Percentiles rank a stretch among this genome's conserved stretches.
These are phyloP conservation scores for Dovyalis caffra DNA, from an alignment of 345 rosid species.

Conservation along the genomic window DNA sequence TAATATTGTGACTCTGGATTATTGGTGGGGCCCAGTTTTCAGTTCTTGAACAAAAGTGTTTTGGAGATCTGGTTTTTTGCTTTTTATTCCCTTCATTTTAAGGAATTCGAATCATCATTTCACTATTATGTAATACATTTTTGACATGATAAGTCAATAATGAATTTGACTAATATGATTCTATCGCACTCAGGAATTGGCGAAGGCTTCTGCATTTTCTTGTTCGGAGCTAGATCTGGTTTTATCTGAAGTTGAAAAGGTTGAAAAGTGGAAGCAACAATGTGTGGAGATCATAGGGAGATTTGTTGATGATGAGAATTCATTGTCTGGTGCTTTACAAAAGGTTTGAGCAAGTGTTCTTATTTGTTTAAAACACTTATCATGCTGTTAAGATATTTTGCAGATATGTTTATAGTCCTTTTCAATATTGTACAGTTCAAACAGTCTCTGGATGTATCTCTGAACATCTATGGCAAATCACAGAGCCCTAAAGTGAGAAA, in stretches of 20 bases:
- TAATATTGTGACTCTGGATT: neutral
- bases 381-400: neutral
- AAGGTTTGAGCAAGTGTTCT: slow-evolving; percentile 38
- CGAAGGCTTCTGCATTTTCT: slow-evolving; percentile 43
- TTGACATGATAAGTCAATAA: neutral
- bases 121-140: neutral
- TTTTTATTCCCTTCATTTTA: neutral
- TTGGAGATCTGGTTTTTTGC: neutral
- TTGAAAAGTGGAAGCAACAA: slow-evolving; percentile 56
- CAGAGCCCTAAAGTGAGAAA: slow-evolving; percentile 22
- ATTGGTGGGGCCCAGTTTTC: neutral
- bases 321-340: slow-evolving; percentile 36
- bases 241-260: slow-evolving; percentile 48
- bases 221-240: slow-evolving; percentile 53
- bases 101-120: neutral
- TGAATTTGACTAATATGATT: neutral
- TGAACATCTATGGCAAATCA: slow-evolving; percentile 42
- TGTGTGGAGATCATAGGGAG: slow-evolving; percentile 35
- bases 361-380: neutral
- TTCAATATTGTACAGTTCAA: slow-evolving; percentile 43
- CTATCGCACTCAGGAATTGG: slow-evolving; percentile 46
- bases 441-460: slow-evolving; percentile 45
- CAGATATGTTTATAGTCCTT: slow-evolving; percentile 9
- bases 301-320: slow-evolving; percentile 29
- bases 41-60: neutral